Conservation (phyloP, 208 protist species). For the Leptomonas seymouri region DNA sequence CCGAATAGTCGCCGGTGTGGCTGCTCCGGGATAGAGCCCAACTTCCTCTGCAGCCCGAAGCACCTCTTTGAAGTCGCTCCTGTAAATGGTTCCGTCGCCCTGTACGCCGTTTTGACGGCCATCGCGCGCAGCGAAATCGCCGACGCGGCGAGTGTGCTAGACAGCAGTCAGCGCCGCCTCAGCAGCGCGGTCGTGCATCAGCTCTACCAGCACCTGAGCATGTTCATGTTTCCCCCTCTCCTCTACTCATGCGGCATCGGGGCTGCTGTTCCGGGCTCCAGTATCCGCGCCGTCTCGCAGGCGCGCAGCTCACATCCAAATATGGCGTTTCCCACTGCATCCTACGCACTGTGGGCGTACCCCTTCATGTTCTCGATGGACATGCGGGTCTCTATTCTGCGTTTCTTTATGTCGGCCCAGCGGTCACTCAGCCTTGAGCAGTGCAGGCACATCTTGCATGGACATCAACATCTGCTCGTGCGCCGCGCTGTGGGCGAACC, state of each 20-base stretch:
- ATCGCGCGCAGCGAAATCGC: conserved; percentile 16
- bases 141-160: conserved; percentile 8
- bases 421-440: conserved; percentile 38
- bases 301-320: conserved; percentile 1
- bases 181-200: conserved; percentile 77
- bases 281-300: neutral
- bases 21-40: conserved; percentile 19
- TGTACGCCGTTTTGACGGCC: conserved; percentile 22
- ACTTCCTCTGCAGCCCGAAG: conserved; percentile 36
- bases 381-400: conserved; percentile 62
- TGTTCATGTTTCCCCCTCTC: conserved; percentile 62
- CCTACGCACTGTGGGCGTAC: conserved; percentile 73
- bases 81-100: conserved; percentile 12
- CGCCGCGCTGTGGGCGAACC: neutral
- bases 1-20: conserved; percentile 12
- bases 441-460: conserved; percentile 21
- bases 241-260: conserved; percentile 37
- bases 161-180: conserved; percentile 50
- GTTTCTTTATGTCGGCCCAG: conserved; percentile 56
- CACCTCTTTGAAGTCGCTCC: conserved; percentile 36
- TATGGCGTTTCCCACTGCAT: conserved; percentile 37
- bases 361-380: conserved; percentile 67
- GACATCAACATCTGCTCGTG: conserved; percentile 23
- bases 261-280: neutral
- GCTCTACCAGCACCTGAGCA: conserved; percentile 58